phyloP scores from a whole-genome alignment of 192 early-diverging fungal genomes.

The Coemansia sp. region DNA sequence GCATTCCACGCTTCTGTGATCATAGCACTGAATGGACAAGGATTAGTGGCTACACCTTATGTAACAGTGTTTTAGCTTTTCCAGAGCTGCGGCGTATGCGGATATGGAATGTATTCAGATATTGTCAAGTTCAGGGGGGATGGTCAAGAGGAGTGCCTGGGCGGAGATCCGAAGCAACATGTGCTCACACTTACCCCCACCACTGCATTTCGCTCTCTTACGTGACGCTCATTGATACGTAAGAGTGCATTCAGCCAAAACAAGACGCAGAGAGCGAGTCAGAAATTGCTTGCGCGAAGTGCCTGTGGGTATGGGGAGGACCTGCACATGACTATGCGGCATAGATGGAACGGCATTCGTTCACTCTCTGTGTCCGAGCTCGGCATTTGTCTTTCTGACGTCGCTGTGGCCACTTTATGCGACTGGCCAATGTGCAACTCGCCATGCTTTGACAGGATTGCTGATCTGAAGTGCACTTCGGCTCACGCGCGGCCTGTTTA shows the following conservation, averaged over 20 bases:
- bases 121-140: not conserved
- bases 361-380: not conserved
- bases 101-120: slow-evolving; percentile 1
- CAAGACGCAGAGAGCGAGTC: not conserved
- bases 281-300: not conserved
- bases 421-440: not conserved
- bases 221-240: not conserved
- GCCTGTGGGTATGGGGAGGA: not conserved
- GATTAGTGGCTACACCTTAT: not conserved
- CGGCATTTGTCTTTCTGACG: not conserved
- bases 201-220: not conserved
- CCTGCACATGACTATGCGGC: not conserved
- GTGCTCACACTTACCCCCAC: slow-evolving; percentile 1
- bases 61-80: slow-evolving; percentile 9
- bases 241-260: not conserved
- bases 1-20: slow-evolving; percentile 2
- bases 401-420: not conserved
- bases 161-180: slow-evolving; percentile 10
- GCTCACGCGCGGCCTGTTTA: not conserved
- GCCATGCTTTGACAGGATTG: not conserved
- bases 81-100: not conserved
- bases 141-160: slow-evolving; percentile 7
- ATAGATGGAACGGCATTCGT: not conserved
- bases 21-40: not conserved
- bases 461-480: not conserved